phyloP scores from a whole-genome alignment of 2,329 filamentous ascomycete species.

The Plectosphaerella plurivora region DNA sequence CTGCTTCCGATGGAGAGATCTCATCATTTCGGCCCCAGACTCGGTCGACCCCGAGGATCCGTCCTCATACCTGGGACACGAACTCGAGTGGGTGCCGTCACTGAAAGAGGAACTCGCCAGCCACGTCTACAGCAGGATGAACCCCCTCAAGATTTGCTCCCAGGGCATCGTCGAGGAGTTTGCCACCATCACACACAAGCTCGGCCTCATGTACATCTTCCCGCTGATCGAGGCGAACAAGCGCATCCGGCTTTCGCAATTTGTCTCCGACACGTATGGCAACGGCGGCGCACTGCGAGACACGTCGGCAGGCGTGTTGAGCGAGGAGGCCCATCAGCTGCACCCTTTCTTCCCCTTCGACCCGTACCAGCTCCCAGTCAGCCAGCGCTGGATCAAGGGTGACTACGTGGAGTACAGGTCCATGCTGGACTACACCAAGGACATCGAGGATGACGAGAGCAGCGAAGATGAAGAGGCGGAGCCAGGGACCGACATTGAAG shows the following conservation, averaged over 20 bases:
- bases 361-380: constrained; percentile 85
- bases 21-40: constrained; percentile 61
- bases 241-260: constrained; percentile 73
- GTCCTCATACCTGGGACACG: constrained; percentile 58
- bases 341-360: constrained; percentile 98
- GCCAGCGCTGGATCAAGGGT: constrained; percentile 79
- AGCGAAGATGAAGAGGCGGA: constrained; percentile 42
- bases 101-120: constrained; percentile 70
- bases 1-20: constrained; percentile 95
- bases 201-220: constrained; percentile 86
- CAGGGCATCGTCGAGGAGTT: constrained; percentile 89
- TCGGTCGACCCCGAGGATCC: constrained; percentile 59
- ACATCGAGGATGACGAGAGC: constrained; percentile 50
- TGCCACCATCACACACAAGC: constrained; percentile 78
- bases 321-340: constrained; percentile 77
- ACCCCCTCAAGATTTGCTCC: constrained; percentile 92
- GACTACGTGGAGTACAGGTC: constrained; percentile 80
- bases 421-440: constrained; percentile 63
- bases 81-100: constrained; percentile 72
- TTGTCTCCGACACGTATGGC: constrained; percentile 53
- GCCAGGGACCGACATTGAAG: constrained; percentile 40
- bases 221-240: constrained; percentile 89
- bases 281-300: constrained; percentile 52
- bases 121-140: constrained; percentile 83
- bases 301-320: constrained; percentile 47